Base-by-base conservation (phyloP, 2,329 filamentous ascomycete species). In the Colletotrichum orbiculare region DNA sequence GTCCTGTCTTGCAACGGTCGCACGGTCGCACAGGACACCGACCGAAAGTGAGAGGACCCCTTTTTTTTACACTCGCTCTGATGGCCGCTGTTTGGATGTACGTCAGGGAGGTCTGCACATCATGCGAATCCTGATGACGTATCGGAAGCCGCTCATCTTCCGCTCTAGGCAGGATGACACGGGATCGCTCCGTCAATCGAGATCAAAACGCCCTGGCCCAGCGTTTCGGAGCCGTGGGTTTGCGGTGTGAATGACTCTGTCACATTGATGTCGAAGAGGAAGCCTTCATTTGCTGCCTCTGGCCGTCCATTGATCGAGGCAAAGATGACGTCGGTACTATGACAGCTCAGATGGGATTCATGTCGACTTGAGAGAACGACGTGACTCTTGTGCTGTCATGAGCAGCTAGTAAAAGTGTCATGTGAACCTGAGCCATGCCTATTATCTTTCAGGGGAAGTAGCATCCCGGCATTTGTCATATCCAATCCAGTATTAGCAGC, bases 171-270 rank as follows among this genome's bases (percentile, higher is more conserved):
- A 65, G 52, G 39, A 47, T 56, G 62, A 56, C 61, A 64, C 62
- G 62, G 62, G 52, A 65, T 65, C 58, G 35, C 62, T 62, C 45
- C 25, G 52, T 47, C 25, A 15, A 62, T 65, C 58, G 62, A 65
- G 58, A 65, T 65, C 46, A 55, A 35, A 50, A 37, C 7, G 43
- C 15, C 43, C 17, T 10, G 43, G 42, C 15, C 42, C 42, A 13
- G 15, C 42, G 45, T 37, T 35, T 15, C 33, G 33, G 13, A n/a
- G 25, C 25, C 25, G 25, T 4, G 25, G 25, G 25, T 25, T 49
- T 37, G 25, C 46, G 15, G 15, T 11, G 43, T 17, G 9, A 10
- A 17, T 46, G 15, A 35, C 34, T 35, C 17, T 42, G 43, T 50
- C 39, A 52, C 54, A 17, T 39, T 34, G 33, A 37, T 54, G 34